phyloP scores from a whole-genome alignment of 257 asterid genomes.

The Phtheirospermum japonicum region DNA sequence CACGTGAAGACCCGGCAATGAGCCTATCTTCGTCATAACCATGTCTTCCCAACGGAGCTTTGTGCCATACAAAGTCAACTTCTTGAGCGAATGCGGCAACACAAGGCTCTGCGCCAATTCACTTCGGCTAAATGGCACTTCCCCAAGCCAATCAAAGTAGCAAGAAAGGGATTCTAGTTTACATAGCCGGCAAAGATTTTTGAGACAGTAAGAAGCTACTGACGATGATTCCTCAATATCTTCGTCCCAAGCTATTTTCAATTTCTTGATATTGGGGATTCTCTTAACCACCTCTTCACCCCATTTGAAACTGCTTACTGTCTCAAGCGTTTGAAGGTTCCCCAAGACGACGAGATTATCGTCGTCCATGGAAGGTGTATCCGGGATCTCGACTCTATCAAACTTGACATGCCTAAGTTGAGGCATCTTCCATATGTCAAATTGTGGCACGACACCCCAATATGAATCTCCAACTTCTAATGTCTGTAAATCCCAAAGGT shows the following conservation, averaged over 20 bases:
- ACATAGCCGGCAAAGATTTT: background rate
- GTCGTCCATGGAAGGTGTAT: background rate
- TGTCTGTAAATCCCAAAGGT: background rate
- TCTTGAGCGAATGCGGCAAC: background rate
- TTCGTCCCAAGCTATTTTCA: background rate
- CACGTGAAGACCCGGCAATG: background rate
- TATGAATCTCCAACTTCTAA: too few species aligned
- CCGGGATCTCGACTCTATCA: too few species aligned
- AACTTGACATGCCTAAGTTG: constrained; percentile 4
- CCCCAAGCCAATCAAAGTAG: background rate
- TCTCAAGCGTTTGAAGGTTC: background rate
- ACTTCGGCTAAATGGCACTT: background rate
- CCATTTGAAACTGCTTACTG: background rate
- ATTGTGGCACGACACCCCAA: too few species aligned
- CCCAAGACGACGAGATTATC: background rate
- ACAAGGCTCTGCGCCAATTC: background rate
- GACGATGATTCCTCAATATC: background rate
- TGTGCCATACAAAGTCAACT: background rate
- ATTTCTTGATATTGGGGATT: background rate
- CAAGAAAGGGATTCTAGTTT: background rate
- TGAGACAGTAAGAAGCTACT: background rate
- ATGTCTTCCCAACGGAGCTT: background rate
- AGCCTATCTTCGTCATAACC: background rate
- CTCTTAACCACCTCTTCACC: background rate
- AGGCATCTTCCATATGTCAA: background rate